Conservation (phyloP, 306 rosid genomes). For the Ceratonia siliqua region DNA sequence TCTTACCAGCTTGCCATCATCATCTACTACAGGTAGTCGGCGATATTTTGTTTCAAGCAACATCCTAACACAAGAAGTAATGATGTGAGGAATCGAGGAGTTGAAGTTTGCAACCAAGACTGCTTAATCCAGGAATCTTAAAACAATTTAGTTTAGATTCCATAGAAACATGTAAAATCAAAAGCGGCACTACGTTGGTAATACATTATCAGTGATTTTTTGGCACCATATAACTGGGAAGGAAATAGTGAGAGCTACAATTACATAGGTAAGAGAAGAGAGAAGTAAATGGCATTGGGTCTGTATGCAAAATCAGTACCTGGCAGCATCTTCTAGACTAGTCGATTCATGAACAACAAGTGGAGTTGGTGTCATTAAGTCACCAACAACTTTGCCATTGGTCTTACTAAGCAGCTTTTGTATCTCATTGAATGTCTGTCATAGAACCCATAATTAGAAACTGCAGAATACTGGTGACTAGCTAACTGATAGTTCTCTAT, state of each 20-base stretch:
- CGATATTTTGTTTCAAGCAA: conserved; percentile 90
- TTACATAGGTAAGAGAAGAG: background rate
- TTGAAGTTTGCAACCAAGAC: background rate
- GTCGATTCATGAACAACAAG: conserved; percentile 84
- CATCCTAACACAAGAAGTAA: conserved; percentile 52
- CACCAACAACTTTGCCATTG: conserved; percentile 92
- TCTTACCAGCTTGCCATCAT: conserved; percentile 78
- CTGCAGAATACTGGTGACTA: background rate
- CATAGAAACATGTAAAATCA: conserved; percentile 7
- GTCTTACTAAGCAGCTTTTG: conserved; percentile 87
- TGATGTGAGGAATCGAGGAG: background rate
- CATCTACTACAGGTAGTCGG: conserved; percentile 85
- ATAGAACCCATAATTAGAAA: conserved; percentile 47
- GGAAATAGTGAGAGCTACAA: background rate
- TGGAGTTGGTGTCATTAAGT: conserved; percentile 91
- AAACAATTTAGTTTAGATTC: background rate
- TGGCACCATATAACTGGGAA: background rate
- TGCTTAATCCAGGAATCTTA: conserved; percentile 13
- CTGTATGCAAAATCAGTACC: conserved; percentile 44
- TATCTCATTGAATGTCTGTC: conserved; percentile 86
- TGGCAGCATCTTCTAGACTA: conserved; percentile 83
- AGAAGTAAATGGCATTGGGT: background rate
- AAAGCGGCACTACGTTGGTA: background rate
- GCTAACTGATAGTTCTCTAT: conserved; percentile 16
- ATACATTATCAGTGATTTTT: background rate